Conservation (phyloP, 495 filamentous ascomycete genomes). For the Diplogelasinospora grovesii region DNA sequence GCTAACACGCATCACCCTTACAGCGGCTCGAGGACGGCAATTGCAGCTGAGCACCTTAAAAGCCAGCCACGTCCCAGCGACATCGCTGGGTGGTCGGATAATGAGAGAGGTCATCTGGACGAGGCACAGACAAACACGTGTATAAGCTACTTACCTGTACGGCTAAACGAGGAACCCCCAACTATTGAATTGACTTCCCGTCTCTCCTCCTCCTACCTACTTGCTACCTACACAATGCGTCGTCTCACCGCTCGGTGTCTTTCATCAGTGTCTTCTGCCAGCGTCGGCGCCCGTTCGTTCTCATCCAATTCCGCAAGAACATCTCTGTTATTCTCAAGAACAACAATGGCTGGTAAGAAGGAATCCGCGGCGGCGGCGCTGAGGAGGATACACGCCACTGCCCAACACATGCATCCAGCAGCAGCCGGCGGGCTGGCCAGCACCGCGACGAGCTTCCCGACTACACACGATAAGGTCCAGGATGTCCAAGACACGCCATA, state of each 20-base stretch:
- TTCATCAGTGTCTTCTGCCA: conserved; percentile 24
- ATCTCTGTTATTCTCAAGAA: conserved; percentile 13
- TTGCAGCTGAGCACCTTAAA: not conserved
- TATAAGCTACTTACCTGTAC: too few species aligned
- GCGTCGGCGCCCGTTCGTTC: conserved; percentile 16
- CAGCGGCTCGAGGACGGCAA: not conserved
- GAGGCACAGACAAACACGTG: too few species aligned
- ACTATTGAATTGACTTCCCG: not conserved
- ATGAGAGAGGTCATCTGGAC: too few species aligned
- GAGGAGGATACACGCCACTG: conserved; percentile 53
- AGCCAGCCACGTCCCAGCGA: not conserved
- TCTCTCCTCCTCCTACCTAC: not conserved
- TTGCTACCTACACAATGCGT: conserved; percentile 26
- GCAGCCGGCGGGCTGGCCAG: conserved; percentile 46
- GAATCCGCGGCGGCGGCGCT: conserved; percentile 23
- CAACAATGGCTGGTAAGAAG: conserved; percentile 33
- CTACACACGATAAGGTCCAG: conserved; percentile 71
- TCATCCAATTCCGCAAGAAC: conserved; percentile 11
- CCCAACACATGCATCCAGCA: conserved; percentile 48
- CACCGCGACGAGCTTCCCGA: conserved; percentile 67
- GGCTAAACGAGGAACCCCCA: too few species aligned
- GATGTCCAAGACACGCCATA: conserved; percentile 74
- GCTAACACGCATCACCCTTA: not conserved
- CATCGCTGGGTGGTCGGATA: not conserved
- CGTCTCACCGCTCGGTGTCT: conserved; percentile 31